phyloP scores from a whole-genome alignment of 345 rosid species.

The Eucalyptus tenuipes region DNA sequence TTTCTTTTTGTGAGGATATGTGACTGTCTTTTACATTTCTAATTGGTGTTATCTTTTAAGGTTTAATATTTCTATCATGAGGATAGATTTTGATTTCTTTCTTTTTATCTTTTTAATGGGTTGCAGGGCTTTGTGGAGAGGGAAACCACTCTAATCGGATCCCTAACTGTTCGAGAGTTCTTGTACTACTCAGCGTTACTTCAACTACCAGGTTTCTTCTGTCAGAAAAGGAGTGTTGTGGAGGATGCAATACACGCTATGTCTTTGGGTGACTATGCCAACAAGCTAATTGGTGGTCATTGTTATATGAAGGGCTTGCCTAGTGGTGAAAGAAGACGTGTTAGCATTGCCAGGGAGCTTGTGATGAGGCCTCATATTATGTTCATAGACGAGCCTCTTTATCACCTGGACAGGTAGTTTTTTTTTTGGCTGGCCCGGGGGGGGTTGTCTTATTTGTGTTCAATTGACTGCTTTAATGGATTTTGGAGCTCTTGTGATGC shows the following conservation, averaged over 20 bases:
- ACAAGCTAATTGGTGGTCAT: slow-evolving; percentile 94
- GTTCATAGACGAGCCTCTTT: slow-evolving; percentile 96
- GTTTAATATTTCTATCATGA: background rate
- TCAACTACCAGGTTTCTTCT: slow-evolving; percentile 95
- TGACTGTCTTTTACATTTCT: background rate
- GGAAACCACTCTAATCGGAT: slow-evolving; percentile 68
- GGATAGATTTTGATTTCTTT: background rate
- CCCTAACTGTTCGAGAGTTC: slow-evolving; percentile 89
- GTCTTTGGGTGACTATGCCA: slow-evolving; percentile 87
- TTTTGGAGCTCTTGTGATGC: background rate
- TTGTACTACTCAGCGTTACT: slow-evolving; percentile 90
- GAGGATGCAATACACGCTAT: slow-evolving; percentile 98
- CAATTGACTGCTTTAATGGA: background rate
- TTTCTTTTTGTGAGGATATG: background rate
- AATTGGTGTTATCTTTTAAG: background rate
- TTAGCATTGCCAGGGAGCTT: slow-evolving; percentile 94
- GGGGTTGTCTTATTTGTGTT: background rate
- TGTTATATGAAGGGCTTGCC: slow-evolving; percentile 92
- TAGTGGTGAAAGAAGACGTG: slow-evolving; percentile 93
- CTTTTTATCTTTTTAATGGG: background rate
- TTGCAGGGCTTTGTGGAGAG: slow-evolving; percentile 87
- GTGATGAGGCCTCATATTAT: slow-evolving; percentile 91
- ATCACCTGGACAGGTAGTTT: slow-evolving; percentile 84
- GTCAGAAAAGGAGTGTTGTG: slow-evolving; percentile 77
- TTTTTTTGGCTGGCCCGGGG: background rate